Conservation (phyloP, 2,329 filamentous ascomycete genomes). For the Xylaria sp. region DNA sequence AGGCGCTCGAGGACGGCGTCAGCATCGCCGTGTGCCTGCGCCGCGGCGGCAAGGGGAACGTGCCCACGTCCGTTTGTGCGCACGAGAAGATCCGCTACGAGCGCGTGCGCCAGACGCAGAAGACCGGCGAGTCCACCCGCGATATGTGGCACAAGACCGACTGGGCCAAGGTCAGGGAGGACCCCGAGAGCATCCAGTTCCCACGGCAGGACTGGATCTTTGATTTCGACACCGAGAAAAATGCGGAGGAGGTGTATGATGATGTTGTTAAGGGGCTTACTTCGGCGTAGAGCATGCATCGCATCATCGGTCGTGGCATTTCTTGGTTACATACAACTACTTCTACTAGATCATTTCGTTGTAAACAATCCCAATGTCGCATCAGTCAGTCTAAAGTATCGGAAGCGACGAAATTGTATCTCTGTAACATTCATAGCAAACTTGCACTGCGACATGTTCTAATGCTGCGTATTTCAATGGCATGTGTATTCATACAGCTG, state of each 20-base stretch:
- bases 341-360: too few relatives aligned
- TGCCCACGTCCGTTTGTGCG: conserved; percentile 45
- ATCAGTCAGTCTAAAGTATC: too few relatives aligned
- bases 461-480: too few relatives aligned
- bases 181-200: conserved; percentile 51
- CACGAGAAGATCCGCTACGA: conserved; percentile 53
- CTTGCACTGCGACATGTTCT: too few relatives aligned
- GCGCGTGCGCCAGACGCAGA: conserved; percentile 51
- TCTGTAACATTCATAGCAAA: too few relatives aligned
- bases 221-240: conserved; percentile 52
- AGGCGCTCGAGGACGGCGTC: conserved; percentile 54
- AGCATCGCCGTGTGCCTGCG: conserved; percentile 50
- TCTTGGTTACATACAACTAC: too few relatives aligned
- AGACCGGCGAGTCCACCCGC: conserved; percentile 53
- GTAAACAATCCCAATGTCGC: too few relatives aligned
- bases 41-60: conserved; percentile 40
- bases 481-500: too few relatives aligned
- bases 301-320: too few relatives aligned
- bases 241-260: conserved; percentile 45
- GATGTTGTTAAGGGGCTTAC: conserved; percentile 35
- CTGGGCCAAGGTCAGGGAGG: conserved; percentile 51
- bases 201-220: conserved; percentile 57
- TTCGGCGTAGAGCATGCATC: conserved; percentile 11
- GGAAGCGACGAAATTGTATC: too few relatives aligned
- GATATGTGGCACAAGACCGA: conserved; percentile 60